Evolutionary conservation across 305 asterid species (phyloP), one percentile per base, ranked within the genome.

Genomic region (Galium porrigens): DNA sequence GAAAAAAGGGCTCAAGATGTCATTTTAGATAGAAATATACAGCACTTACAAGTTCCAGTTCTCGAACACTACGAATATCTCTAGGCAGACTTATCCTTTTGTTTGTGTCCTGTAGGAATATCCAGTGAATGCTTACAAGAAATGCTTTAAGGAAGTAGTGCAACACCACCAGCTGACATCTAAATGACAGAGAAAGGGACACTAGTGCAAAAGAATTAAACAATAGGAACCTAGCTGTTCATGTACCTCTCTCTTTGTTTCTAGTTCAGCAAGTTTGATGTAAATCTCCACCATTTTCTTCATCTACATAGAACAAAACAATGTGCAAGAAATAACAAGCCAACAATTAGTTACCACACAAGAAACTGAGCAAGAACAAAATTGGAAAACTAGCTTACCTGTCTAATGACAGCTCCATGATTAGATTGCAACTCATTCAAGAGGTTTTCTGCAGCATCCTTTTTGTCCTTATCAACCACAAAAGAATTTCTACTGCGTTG

Each of bases 201-300:
- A 18, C 25, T n/a, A 17, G 29, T 15, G 66, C 52, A 58, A 59
- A 34, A 48, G 33, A 51, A 30, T 33, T 20, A 32, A 32, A 18
- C 66, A 41, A 37, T 37, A 62, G 68, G 33, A 68, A 72, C 33
- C 71, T 52, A 54, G 58, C 54, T 64, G 71, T 59, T 25, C 18
- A 33, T 10, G 72, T 77, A 92, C 98, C 95, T 92, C 98, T 72
- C 84, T 85, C 82, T 81, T 92, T 59, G 95, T 89, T 79, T 92
- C 98, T 80, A 89, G 76, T 78, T 92, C 98, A 7, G 98, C 98
- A 67, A 92, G 96, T 79, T 92, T 92, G 59, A 92, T 85, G 86
- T 92, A 92, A 79, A 92, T 82, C 82, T 92, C 98, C 81, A 89
- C 95, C 96, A 92, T 88, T 80, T 92, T 95, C 74, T 80, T 84